Percentiles rank a stretch among this genome's conserved stretches.
These are phyloP conservation scores for Fusarium verticillioides DNA, from an alignment of 2,329 filamentous ascomycete genomes.

Conservation along the genomic window DNA sequence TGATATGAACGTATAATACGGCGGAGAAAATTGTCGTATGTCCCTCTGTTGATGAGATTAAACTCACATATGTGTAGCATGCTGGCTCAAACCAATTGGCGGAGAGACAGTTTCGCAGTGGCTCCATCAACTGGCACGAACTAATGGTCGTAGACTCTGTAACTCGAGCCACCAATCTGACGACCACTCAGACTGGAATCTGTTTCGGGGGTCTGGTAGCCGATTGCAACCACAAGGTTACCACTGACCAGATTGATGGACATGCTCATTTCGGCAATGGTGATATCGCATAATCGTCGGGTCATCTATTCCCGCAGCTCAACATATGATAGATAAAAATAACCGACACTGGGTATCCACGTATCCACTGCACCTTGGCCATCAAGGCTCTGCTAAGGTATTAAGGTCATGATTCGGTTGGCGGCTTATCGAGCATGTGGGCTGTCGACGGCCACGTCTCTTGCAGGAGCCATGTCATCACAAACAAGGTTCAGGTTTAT, in stretches of 20 bases:
- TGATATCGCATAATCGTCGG: neutral
- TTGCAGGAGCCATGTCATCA: neutral
- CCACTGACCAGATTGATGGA: neutral
- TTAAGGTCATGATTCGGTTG: too few relatives aligned
- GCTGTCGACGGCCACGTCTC: rapidly evolving
- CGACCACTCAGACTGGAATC: rapidly evolving
- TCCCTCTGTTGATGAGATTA: neutral
- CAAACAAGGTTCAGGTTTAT: rapidly evolving
- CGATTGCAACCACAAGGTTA: rapidly evolving
- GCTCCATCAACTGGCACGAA: neutral
- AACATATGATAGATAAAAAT: rapidly evolving
- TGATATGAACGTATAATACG: neutral
- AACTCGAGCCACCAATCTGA: too few relatives aligned
- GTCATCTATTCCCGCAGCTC: neutral
- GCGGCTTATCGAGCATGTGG: neutral
- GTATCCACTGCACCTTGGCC: neutral
- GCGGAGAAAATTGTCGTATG: neutral
- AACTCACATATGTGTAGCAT: neutral
- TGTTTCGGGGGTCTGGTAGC: rapidly evolving
- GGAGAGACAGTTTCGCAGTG: neutral
- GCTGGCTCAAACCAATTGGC: neutral
- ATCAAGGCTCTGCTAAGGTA: neutral
- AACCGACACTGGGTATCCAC: rapidly evolving
- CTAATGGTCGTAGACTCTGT: too few relatives aligned
- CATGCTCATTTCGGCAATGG: neutral